Conservation (phyloP, 768 basidiomycete species). For the Serpula lacrymans region DNA sequence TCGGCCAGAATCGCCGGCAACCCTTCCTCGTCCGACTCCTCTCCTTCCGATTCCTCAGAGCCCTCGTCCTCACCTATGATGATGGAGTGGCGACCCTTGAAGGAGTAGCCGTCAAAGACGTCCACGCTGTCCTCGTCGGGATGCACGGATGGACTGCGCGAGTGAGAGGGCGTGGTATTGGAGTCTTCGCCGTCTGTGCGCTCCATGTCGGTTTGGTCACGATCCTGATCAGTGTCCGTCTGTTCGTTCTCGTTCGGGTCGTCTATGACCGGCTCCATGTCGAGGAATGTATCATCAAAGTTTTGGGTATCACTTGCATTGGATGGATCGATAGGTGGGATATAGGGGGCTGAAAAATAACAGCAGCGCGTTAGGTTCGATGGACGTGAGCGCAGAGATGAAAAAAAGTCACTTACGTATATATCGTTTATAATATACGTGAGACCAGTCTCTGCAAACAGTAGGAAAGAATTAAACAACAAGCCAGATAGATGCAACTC, state of each 20-base stretch:
- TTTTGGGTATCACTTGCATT: constrained; percentile 97
- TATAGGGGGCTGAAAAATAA: constrained; percentile 70
- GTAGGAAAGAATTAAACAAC: constrained; percentile 12
- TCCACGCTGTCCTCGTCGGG: constrained; percentile 52
- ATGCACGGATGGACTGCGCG: constrained; percentile 70
- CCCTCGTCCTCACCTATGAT: constrained; percentile 67
- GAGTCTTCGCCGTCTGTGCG: constrained; percentile 73
- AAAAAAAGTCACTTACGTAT: constrained; percentile 65
- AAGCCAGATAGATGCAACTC: constrained; percentile 8
- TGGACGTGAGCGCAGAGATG: constrained; percentile 4
- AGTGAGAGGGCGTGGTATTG: constrained; percentile 76
- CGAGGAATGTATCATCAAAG: constrained; percentile 95
- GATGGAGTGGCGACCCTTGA: constrained; percentile 82
- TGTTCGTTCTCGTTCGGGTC: constrained; percentile 58
- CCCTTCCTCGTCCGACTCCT: constrained; percentile 37
- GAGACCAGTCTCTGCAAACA: constrained; percentile 87
- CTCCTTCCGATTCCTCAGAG: constrained; percentile 30
- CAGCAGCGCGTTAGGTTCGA: constrained; percentile 10
- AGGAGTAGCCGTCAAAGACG: constrained; percentile 93
- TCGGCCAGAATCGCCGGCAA: constrained; percentile 20
- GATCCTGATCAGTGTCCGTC: constrained; percentile 68
- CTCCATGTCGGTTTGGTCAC: constrained; percentile 64
- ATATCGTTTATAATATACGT: constrained; percentile 92
- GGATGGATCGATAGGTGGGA: constrained; percentile 84
- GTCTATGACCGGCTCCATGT: constrained; percentile 91